Evolutionary conservation across 2,329 filamentous ascomycete species (phyloP).

Genomic region (Penicillium thymicola): DNA sequence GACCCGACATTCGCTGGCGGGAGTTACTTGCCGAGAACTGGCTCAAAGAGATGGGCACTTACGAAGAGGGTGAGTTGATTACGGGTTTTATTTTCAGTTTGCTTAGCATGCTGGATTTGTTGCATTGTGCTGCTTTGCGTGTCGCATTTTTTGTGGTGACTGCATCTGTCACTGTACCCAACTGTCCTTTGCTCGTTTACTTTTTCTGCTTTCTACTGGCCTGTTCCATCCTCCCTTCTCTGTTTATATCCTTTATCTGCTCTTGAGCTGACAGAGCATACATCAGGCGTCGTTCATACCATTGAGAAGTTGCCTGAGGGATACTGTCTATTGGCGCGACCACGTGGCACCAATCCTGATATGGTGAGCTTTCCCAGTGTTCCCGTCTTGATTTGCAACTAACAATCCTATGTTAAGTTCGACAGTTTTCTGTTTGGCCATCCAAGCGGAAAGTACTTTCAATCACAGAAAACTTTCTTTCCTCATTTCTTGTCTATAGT

Average conservation of each 20-base stretch:
- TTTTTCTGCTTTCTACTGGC: not conserved
- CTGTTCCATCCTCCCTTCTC: not conserved
- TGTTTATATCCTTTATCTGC: not conserved
- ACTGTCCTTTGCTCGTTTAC: not conserved
- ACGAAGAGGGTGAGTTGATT: conserved; percentile 32
- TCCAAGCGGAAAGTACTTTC: conserved; percentile 49
- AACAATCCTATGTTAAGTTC: conserved; percentile 29
- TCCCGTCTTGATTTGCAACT: not conserved
- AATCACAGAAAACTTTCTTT: conserved; percentile 54
- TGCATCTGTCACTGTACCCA: not conserved
- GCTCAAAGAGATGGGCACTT: conserved; percentile 45
- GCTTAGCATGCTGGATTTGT: not conserved
- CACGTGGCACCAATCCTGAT: conserved; percentile 38
- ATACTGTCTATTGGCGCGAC: conserved; percentile 52
- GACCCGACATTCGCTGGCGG: conserved; percentile 46
- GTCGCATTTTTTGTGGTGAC: not conserved
- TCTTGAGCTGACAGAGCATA: not conserved
- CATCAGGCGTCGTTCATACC: conserved; percentile 45
- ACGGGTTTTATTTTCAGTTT: not conserved
- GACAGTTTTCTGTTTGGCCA: conserved; percentile 60
- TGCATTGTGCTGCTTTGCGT: not conserved
- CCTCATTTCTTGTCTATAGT: conserved; percentile 52
- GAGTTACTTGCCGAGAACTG: conserved; percentile 48
- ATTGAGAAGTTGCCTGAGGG: conserved; percentile 54
- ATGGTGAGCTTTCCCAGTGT: conserved; percentile 27